Evolutionary conservation across 768 basidiomycete genomes (phyloP), one percentile per base, ranked within the genome.

Genomic region (Lactarius sanguifluus): DNA sequence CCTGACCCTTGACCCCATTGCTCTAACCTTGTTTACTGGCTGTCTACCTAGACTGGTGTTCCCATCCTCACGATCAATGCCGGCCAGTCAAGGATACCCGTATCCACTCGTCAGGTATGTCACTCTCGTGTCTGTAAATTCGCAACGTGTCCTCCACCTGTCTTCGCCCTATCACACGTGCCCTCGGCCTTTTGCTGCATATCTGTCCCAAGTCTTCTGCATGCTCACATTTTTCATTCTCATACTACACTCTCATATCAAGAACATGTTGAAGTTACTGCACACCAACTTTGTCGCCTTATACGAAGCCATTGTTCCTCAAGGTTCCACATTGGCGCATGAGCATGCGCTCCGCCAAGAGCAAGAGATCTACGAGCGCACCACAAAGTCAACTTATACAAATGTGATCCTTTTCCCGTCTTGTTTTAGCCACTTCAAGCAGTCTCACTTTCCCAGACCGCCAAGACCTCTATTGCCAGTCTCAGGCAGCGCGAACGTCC

Each of bases 321-420:
- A 76, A 16, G 80, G 87, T 65, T 86, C 90, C 0, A 77, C 81
- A 28, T 75, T 95, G 23, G 90, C 92, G 0, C 78, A 87, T 0
- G 87, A 92, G 61, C 90, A 96, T 77, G 87, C 94, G 4, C 81
- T 94, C 12, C 83, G 79, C 58, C 93, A 96, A 72, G 94, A 96
- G 72, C 83, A 85, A 40, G 88, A 93, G 66, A 81, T 94, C 0
- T 94, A 94, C 76, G 80, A 79, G 30, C 86, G 85, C 67, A 85
- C 90, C 0, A 88, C 81, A 61, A 93, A 91, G 76, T 75, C 85
- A 57, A 92, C 92, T 0, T 96, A 96, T 76, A 89, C 92, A 59
- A 90, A 90, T 78, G 92, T 91, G 73, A 57, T 43, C 62, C n/a
- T n/a, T 32, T 61, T 50, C 61, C 66, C 57, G 75, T 68, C 61